Base-by-base conservation (phyloP, 2,329 filamentous ascomycete genomes). In the Apiospora sp. region DNA sequence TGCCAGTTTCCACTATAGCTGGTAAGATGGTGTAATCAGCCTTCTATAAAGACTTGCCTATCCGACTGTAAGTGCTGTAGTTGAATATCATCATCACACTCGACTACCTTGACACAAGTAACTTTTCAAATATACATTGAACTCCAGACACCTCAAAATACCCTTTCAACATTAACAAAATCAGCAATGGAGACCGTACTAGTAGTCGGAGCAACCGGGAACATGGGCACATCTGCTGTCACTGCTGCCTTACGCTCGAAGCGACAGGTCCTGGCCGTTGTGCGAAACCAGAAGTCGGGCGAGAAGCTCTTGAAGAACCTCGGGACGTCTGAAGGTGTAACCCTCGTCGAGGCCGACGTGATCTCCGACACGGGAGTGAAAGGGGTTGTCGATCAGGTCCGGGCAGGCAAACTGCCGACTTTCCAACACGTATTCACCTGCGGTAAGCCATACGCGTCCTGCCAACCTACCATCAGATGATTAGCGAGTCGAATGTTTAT, bases 341-440 rank as follows among this genome's bases (percentile, higher is more conserved):
- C 79, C 1, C 75, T 75, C 19, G 78, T 79, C 2, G 79, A 82
- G 67, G 81, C 81, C 5, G 78, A 83, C 71, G 75, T 83, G 12
- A 72, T 74, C 13, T 80, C 79, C 0, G 79, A 81, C 16, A 51
- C 72, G 1, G 81, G 81, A 5, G 75, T 84, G 2, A 72, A 77
- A 68, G 72, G 73, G n/a, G 79, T 83, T 7, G 80, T 84, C n/a
- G 77, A 82, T n/a, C 74, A 78, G 69, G 81, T 83, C 24, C 72
- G 75, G 43, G 74, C 72, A 3, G 82, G 82, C n/a, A 75, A 80
- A 67, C 73, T 83, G 51, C 82, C 82, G 1, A 72, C 78, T 13
- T 84, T 84, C 70, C 82, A 84, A 72, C 82, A 84, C 73, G 82
- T 84, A 7, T 83, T 78, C 69, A 72, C 78, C 48, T 74, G 75